phyloP scores from a whole-genome alignment of 1,139 yeast species.

The Sugiyamaella castrensis region DNA sequence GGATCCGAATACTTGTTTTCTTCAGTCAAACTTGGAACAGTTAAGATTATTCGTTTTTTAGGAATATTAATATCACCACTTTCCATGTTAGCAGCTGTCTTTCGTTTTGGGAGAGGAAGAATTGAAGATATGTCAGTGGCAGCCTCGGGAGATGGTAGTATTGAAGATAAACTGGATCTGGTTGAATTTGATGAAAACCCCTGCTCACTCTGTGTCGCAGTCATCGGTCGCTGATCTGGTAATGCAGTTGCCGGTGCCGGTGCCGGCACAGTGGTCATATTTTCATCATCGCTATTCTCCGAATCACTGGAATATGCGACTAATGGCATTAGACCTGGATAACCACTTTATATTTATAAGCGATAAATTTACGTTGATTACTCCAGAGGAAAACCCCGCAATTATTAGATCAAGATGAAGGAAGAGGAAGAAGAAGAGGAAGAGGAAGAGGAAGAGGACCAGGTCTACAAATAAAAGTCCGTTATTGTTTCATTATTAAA shows the following conservation, averaged over 20 bases:
- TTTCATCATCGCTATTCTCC: conserved; percentile 3
- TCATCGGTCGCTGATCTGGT: no score
- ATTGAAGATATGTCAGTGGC: background rate
- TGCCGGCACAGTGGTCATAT: background rate
- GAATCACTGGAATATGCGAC: conserved; percentile 12
- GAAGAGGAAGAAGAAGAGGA: no score
- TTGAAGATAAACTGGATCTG: background rate
- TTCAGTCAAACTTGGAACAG: conserved; percentile 2
- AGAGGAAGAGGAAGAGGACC: no score
- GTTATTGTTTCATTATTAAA: no score
- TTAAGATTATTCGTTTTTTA: background rate
- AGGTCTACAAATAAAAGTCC: no score
- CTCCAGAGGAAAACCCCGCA: no score
- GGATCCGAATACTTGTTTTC: background rate
- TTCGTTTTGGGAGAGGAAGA: conserved; percentile 1
- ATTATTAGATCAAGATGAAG: no score
- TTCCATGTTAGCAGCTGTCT: background rate
- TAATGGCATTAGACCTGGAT: conserved; percentile 9
- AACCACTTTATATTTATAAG: no score
- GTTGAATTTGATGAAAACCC: no score
- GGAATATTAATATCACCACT: background rate
- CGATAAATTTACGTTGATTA: no score
- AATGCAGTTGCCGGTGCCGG: no score
- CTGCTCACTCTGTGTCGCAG: background rate
- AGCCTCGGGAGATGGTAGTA: background rate